phyloP scores from a whole-genome alignment of 2,329 filamentous ascomycete genomes.

The Fusarium floridanum region DNA sequence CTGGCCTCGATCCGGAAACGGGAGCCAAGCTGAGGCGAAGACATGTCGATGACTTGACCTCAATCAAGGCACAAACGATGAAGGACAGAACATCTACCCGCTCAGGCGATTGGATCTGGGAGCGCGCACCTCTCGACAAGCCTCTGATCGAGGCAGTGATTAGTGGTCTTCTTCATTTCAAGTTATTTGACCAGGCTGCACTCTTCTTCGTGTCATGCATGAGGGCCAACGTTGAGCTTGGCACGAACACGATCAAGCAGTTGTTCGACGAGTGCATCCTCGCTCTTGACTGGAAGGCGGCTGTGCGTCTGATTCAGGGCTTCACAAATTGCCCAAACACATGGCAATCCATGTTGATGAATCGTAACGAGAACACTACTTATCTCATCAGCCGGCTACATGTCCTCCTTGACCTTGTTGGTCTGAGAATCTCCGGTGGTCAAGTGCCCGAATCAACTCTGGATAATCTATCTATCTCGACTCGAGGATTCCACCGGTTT shows the following conservation, averaged over 20 bases:
- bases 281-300: conserved; percentile 56
- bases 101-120: conserved; percentile 54
- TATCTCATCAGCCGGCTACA: conserved; percentile 50
- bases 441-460: conserved; percentile 30
- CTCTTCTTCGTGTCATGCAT: conserved; percentile 57
- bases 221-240: conserved; percentile 50
- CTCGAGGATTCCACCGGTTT: conserved; percentile 36
- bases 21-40: conserved; percentile 57
- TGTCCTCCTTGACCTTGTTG: conserved; percentile 55
- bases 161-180: conserved; percentile 62
- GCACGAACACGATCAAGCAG: conserved; percentile 50
- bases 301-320: conserved; percentile 49
- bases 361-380: conserved; percentile 34
- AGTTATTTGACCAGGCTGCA: conserved; percentile 59
- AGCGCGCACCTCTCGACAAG: conserved; percentile 55
- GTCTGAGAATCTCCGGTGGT: conserved; percentile 35
- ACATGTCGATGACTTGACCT: conserved; percentile 47
- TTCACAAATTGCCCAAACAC: conserved; percentile 44
- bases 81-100: conserved; percentile 46
- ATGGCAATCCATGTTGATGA: conserved; percentile 45
- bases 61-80: conserved; percentile 46
- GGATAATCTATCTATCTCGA: conserved; percentile 46
- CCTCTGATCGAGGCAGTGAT: conserved; percentile 61
- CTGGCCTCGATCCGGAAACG: conserved; percentile 55
- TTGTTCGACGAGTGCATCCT: conserved; percentile 59